Percentiles rank a stretch among this genome's conserved stretches.
Evolutionary conservation across 495 filamentous ascomycete species (phyloP).

Genomic region (Lasiosphaeria ovina): DNA sequence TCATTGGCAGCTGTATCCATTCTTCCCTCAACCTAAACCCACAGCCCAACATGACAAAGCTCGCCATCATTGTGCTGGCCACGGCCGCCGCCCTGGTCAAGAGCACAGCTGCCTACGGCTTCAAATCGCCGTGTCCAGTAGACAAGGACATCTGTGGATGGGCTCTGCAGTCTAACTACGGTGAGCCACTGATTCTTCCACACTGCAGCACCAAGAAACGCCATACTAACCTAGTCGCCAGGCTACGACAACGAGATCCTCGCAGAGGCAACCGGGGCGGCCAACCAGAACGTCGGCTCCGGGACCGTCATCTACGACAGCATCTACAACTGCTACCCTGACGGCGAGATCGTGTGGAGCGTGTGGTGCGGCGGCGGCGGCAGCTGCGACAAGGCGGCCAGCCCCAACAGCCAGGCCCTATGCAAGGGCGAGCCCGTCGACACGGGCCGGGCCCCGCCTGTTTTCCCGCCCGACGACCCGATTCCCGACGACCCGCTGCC

Average conservation of each 20-base stretch:
- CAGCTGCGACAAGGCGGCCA: constrained; percentile 7
- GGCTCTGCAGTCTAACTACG: constrained; percentile 14
- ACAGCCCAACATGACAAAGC: constrained; percentile 3
- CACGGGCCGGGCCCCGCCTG: constrained; percentile 5
- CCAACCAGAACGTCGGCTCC: constrained; percentile 8
- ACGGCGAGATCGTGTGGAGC: constrained; percentile 17
- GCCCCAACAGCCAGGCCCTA: constrained; percentile 1
- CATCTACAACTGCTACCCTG: constrained; percentile 20
- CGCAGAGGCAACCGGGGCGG: constrained; percentile 5
- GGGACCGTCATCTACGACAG: constrained; percentile 14
- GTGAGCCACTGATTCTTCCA: neutral
- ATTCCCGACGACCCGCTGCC: neutral
- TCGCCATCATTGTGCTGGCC: constrained; percentile 3
- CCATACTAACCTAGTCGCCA: neutral
- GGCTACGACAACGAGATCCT: constrained; percentile 15
- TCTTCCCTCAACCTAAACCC: neutral
- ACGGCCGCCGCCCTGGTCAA: neutral
- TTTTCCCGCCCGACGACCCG: neutral
- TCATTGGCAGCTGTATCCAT: neutral
- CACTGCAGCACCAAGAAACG: neutral
- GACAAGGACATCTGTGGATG: constrained; percentile 17
- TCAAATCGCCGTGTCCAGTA: constrained; percentile 2
- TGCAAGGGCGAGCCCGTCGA: constrained; percentile 16
- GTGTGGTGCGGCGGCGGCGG: constrained; percentile 16
- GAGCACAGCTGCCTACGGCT: neutral